Evolutionary conservation across 2,329 filamentous ascomycete species (phyloP).

Genomic region (Xylaria sp.): DNA sequence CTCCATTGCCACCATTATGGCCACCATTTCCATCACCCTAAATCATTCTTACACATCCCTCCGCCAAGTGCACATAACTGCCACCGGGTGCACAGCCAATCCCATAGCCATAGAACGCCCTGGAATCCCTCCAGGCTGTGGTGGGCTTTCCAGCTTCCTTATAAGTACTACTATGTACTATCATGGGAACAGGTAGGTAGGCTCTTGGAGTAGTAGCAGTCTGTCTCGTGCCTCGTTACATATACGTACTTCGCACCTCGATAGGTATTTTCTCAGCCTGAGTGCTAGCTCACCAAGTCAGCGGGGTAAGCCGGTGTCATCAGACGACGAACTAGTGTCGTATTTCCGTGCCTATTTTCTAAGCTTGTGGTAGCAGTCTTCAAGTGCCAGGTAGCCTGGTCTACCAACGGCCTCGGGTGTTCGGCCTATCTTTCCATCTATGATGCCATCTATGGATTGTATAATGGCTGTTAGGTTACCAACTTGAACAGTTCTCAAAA

Average conservation of each 20-base stretch:
- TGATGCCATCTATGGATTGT: background rate
- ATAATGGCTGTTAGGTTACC: background rate
- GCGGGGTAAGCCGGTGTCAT: slow-evolving; percentile 18
- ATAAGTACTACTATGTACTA: background rate
- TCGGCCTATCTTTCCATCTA: background rate
- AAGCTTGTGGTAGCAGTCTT: background rate
- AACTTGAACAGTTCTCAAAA: background rate
- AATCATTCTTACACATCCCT: background rate
- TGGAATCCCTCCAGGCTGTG: background rate
- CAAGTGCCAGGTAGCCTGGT: background rate
- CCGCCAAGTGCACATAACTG: background rate
- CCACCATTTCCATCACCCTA: too few relatives aligned
- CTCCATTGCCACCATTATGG: slow-evolving; percentile 5
- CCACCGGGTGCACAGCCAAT: background rate
- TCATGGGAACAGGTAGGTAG: background rate
- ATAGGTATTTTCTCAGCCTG: background rate
- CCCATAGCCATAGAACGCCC: slow-evolving; percentile 2
- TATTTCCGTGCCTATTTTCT: background rate
- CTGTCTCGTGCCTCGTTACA: background rate
- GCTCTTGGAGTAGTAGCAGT: background rate
- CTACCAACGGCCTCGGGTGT: background rate
- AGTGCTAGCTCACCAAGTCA: background rate
- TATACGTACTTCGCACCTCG: background rate
- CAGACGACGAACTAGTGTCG: background rate
- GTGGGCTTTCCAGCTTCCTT: background rate